phyloP scores from a whole-genome alignment of 305 asterid species.

The Fraxinus sp. region DNA sequence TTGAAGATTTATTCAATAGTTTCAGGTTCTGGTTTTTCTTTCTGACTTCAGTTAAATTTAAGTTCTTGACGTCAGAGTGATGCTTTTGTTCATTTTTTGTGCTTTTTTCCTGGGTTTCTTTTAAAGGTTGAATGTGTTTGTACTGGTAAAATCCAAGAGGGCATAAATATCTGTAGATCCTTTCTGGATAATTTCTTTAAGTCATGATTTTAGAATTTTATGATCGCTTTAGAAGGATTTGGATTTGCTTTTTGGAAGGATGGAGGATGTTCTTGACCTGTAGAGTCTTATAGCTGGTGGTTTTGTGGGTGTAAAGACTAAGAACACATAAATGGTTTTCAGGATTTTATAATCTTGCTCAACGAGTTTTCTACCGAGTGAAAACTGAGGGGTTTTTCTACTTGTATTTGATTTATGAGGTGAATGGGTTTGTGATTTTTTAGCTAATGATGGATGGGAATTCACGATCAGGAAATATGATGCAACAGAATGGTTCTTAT shows the following conservation, averaged over 20 bases:
- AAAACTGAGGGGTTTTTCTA: constrained; percentile 18
- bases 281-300: not conserved
- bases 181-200: not conserved
- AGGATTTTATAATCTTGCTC: constrained; percentile 25
- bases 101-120: constrained; percentile 21
- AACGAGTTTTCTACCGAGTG: constrained; percentile 10
- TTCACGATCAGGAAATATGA: constrained; percentile 46
- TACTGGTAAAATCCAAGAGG: not conserved
- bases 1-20: constrained; percentile 17
- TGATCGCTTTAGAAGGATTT: constrained; percentile 4
- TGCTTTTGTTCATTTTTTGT: constrained; percentile 6
- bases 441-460: constrained; percentile 46
- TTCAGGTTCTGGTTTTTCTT: constrained; percentile 22
- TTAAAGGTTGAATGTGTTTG: not conserved
- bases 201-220: constrained; percentile 20
- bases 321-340: not conserved
- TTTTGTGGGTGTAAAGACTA: not conserved
- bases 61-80: constrained; percentile 31
- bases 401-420: constrained; percentile 21
- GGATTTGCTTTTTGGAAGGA: constrained; percentile 11
- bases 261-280: constrained; percentile 3
- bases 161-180: not conserved
- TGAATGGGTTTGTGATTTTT: constrained; percentile 24
- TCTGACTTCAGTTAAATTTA: constrained; percentile 31
- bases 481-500: constrained; percentile 46